Conservation (phyloP, 495 filamentous ascomycete species). For the Aspergillus bridgeri region DNA sequence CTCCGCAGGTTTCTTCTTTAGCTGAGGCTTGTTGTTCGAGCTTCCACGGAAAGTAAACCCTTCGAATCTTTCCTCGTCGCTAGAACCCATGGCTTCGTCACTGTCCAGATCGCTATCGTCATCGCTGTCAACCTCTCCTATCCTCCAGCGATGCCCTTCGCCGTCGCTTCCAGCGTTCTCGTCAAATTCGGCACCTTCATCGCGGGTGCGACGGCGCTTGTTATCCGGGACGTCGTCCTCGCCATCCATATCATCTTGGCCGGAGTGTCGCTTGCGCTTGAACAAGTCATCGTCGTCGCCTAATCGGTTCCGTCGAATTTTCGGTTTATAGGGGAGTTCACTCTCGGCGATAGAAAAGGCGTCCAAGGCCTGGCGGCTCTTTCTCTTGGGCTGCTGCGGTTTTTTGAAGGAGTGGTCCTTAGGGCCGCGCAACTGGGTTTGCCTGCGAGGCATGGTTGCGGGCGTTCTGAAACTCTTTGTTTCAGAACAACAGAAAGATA, state of each 20-base stretch:
- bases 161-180: slow-evolving; percentile 68
- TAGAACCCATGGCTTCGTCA: slow-evolving; percentile 89
- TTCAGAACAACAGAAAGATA: neutral
- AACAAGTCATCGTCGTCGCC: slow-evolving; percentile 52
- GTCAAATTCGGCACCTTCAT: slow-evolving; percentile 37
- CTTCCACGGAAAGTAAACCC: slow-evolving; percentile 71
- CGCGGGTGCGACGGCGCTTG: slow-evolving; percentile 42
- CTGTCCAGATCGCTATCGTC: slow-evolving; percentile 84
- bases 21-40: slow-evolving; percentile 49
- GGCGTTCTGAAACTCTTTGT: slow-evolving; percentile 1
- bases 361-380: slow-evolving; percentile 62
- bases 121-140: slow-evolving; percentile 70
- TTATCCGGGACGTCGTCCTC: slow-evolving; percentile 49
- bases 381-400: slow-evolving; percentile 39
- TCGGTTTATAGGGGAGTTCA: slow-evolving; percentile 47
- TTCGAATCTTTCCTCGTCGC: slow-evolving; percentile 79
- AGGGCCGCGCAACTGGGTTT: slow-evolving; percentile 47
- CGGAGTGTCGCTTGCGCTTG: slow-evolving; percentile 42
- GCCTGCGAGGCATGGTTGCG: slow-evolving; percentile 63
- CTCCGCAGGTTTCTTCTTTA: slow-evolving; percentile 26
- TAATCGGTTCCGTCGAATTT: slow-evolving; percentile 54
- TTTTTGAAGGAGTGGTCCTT: slow-evolving; percentile 48
- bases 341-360: slow-evolving; percentile 81
- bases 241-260: slow-evolving; percentile 29
- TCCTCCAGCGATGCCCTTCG: slow-evolving; percentile 83